Evolutionary conservation across 2,329 filamentous ascomycete genomes (phyloP), one percentile per base, ranked within the genome.

Genomic region (Botrytis fragariae): DNA sequence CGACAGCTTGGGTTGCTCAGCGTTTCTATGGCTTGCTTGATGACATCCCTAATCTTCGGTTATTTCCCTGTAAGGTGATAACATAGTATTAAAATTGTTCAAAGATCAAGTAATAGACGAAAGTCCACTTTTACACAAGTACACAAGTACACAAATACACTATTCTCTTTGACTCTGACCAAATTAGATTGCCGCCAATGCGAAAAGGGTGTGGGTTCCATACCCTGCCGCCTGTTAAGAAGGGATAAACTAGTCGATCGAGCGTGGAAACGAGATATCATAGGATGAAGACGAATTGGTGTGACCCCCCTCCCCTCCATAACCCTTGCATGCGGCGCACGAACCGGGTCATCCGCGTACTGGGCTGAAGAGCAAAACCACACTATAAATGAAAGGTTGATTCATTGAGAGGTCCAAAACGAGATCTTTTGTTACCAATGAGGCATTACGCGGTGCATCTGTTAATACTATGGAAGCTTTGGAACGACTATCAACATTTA

Each of bases 1-100:
- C 65, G 65, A 29, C 65, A 69, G 51, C 65, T 57, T 69, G 65
- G 65, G 65, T 69, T 69, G 48, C 65, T 57, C 65, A 69, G 48
- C 60, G 22, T 69, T 54, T 68, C 64, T 39, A 48, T 54, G 65
- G 65, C 65, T 69, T 57, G 65, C 48, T 68, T 42, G 64, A 68
- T 54, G 25, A 54, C 35, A 67, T 67, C 48, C n/a, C 64, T 57
- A 39, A 42, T 57, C n/a, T 63, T 69, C 65, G 48, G 35, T 57
- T 69, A 69, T 54, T 51, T 68, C 48, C 48, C 29, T 68, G 64
- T 68, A 57, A 68, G 37, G 64, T 68, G 48, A 51, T 51, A 51
- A 67, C 35, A n/a, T 51, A 51, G 29, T 22, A 54, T 57, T 39
- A 22, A 68, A 68, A 57, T 51, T 25, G 63, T 51, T 67, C 48